Percentiles rank a stretch among this genome's conserved stretches.
Evolutionary conservation across 305 asterid species (phyloP).

Genomic region (Petunia hybrid): DNA sequence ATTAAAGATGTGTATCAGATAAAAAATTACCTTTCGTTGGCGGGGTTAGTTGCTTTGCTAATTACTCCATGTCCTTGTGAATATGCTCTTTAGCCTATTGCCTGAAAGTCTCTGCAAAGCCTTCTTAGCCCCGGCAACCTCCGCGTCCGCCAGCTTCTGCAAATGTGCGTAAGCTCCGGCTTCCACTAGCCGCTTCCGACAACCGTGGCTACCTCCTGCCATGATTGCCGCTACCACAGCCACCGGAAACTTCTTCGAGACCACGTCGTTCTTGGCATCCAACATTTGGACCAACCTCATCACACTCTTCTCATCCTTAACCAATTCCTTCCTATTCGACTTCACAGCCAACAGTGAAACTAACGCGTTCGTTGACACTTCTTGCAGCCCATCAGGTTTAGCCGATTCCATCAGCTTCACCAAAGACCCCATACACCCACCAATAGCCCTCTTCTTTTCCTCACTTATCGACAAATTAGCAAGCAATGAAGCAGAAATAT

Average conservation of each 20-base stretch:
- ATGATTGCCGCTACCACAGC: slow-evolving; percentile 73
- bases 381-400: slow-evolving; percentile 94
- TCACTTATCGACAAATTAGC: slow-evolving; percentile 74
- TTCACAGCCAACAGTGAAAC: slow-evolving; percentile 69
- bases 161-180: slow-evolving; percentile 72
- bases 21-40: slow-evolving; percentile 53
- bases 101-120: slow-evolving; percentile 88
- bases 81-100: slow-evolving; percentile 70
- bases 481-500: slow-evolving; percentile 76
- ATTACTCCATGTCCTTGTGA: slow-evolving; percentile 78
- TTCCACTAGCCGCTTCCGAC: slow-evolving; percentile 75
- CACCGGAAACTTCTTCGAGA: slow-evolving; percentile 80
- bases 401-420: slow-evolving; percentile 85
- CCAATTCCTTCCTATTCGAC: slow-evolving; percentile 77
- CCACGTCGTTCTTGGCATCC: slow-evolving; percentile 74
- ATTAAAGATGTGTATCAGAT: slow-evolving; percentile 4
- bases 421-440: slow-evolving; percentile 75
- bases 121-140: slow-evolving; percentile 84
- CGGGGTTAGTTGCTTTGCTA: slow-evolving; percentile 39
- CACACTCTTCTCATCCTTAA: slow-evolving; percentile 82
- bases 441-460: slow-evolving; percentile 69
- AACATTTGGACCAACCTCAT: slow-evolving; percentile 79
- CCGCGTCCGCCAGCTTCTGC: slow-evolving; percentile 71
- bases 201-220: slow-evolving; percentile 90
- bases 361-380: slow-evolving; percentile 83